phyloP scores from a whole-genome alignment of 495 filamentous ascomycete species.

The Hypoxylon lenormandii region DNA sequence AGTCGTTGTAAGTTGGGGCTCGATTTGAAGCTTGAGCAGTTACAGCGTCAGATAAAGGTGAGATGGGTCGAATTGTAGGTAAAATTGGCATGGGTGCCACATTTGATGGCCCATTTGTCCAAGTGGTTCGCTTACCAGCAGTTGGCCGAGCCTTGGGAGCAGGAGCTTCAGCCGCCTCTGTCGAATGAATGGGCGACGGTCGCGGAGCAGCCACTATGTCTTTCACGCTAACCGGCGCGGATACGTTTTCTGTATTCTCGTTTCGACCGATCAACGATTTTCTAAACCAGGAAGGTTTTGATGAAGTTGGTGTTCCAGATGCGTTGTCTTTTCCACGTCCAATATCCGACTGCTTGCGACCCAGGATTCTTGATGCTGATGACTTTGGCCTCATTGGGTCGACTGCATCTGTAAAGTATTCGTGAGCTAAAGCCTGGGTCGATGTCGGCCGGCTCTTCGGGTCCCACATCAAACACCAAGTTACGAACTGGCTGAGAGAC shows the following conservation, averaged over 20 bases:
- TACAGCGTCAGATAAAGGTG: slow-evolving; percentile 89
- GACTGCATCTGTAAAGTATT: slow-evolving; percentile 95
- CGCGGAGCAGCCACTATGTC: slow-evolving; percentile 56
- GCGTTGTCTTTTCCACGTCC: slow-evolving; percentile 73
- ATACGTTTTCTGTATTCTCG: slow-evolving; percentile 59
- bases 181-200: slow-evolving; percentile 70
- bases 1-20: slow-evolving; percentile 63
- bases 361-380: slow-evolving; percentile 82
- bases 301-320: slow-evolving; percentile 74
- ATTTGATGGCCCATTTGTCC: slow-evolving; percentile 81
- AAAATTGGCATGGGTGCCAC: slow-evolving; percentile 97
- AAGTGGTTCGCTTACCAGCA: slow-evolving; percentile 82
- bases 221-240: slow-evolving; percentile 39
- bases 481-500: slow-evolving; percentile 89
- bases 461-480: slow-evolving; percentile 99
- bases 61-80: slow-evolving; percentile 94
- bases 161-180: slow-evolving; percentile 63
- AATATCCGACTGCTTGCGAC: slow-evolving; percentile 87
- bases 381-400: slow-evolving; percentile 94
- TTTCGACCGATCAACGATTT: slow-evolving; percentile 83
- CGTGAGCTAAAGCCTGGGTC: slow-evolving; percentile 88
- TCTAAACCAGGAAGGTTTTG: slow-evolving; percentile 95
- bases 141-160: slow-evolving; percentile 69
- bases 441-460: slow-evolving; percentile 94
- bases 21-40: slow-evolving; percentile 81